Percentiles rank a stretch among this genome's conserved stretches.
Evolutionary conservation across 331 rosid species (phyloP).

Genomic region (Acacia pycnantha): DNA sequence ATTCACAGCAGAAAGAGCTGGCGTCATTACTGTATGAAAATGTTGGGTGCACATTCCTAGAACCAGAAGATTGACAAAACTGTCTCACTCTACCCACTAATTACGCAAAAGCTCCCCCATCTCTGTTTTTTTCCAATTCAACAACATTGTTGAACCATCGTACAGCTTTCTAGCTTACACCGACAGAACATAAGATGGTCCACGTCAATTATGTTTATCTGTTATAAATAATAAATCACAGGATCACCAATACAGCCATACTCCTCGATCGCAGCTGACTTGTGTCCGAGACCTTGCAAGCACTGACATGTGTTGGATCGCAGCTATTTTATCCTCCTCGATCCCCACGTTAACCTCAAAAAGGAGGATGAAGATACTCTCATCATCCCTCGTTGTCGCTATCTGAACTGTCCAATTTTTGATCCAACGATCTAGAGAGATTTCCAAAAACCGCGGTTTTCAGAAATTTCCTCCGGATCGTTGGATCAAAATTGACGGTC

Average conservation of each 20-base stretch:
- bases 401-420: no score
- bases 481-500: no score
- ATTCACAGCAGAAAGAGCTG: neutral
- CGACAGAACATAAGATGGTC: neutral
- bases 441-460: no score
- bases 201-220: neutral
- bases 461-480: no score
- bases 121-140: neutral
- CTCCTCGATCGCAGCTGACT: neutral
- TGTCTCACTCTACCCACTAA: neutral
- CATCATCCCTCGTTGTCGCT: no score
- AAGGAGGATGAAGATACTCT: no score
- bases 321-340: neutral
- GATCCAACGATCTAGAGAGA: no score
- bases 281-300: neutral
- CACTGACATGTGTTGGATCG: conserved; percentile 6
- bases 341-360: neutral
- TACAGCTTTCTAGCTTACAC: neutral
- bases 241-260: neutral
- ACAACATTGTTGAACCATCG: neutral
- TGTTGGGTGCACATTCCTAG: neutral
- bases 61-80: neutral
- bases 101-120: neutral
- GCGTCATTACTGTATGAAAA: neutral
- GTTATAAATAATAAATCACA: neutral